phyloP scores from a whole-genome alignment of 2,329 filamentous ascomycete species.

The Pseudofabraea citricarpa region DNA sequence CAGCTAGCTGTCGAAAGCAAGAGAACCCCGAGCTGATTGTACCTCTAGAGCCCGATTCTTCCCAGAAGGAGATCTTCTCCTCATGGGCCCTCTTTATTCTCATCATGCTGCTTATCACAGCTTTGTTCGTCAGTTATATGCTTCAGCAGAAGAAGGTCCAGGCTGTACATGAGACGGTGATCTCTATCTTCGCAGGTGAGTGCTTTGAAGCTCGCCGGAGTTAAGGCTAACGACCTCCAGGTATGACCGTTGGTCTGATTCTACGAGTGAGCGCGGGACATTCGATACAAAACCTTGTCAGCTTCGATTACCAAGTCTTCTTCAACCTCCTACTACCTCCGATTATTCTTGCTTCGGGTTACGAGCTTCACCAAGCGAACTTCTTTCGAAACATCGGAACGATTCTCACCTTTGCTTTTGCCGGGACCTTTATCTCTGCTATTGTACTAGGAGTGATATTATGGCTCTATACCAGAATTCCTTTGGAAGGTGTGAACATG shows the following conservation, averaged over 20 bases:
- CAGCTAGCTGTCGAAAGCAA: not conserved
- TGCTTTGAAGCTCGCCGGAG: constrained; percentile 3
- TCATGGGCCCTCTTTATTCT: constrained; percentile 98
- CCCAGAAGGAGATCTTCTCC: constrained; percentile 88
- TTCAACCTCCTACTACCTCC: constrained; percentile 98
- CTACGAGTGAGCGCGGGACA: constrained; percentile 77
- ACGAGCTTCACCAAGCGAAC: constrained; percentile 96
- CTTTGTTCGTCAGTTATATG: constrained; percentile 95
- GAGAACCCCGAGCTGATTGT: constrained; percentile 18
- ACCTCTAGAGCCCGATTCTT: constrained; percentile 63
- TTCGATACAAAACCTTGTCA: constrained; percentile 84
- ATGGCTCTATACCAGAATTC: constrained; percentile 83
- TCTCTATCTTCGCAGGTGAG: constrained; percentile 93
- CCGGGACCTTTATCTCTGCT: constrained; percentile 93
- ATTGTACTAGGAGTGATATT: constrained; percentile 88
- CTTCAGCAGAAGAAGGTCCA: constrained; percentile 96
- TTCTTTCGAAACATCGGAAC: constrained; percentile 98
- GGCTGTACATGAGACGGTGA: constrained; percentile 94
- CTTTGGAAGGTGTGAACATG: constrained; percentile 79
- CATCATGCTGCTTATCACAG: constrained; percentile 87
- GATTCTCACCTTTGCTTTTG: constrained; percentile 96
- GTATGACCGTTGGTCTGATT: constrained; percentile 91
- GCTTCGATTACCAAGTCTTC: constrained; percentile 98
- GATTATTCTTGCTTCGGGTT: constrained; percentile 95
- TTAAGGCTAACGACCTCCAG: constrained; percentile 37